Conservation (phyloP, 371 early-diverging fungal species). For the Lichtheimia ornata region DNA sequence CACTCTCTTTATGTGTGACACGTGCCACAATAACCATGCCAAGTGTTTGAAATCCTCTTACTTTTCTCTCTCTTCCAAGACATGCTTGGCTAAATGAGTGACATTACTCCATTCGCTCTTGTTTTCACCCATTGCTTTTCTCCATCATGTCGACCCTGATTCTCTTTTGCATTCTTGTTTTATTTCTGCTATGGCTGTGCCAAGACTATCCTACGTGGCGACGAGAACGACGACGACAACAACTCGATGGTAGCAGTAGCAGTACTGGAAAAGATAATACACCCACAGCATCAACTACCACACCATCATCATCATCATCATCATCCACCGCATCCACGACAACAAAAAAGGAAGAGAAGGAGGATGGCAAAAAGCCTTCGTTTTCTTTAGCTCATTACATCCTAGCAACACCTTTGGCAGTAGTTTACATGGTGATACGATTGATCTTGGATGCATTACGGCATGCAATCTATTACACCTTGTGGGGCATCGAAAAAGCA, state of each 20-base stretch:
- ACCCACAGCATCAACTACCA: neutral
- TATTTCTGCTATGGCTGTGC: constrained; percentile 9
- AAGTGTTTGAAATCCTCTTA: too few relatives aligned
- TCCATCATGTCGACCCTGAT: constrained; percentile 2
- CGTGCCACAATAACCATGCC: too few relatives aligned
- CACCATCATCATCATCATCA: neutral
- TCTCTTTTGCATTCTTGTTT: neutral
- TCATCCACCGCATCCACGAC: neutral
- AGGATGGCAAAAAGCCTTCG: neutral
- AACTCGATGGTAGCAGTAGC: neutral
- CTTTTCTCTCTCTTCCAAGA: neutral
- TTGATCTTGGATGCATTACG: constrained; percentile 1
- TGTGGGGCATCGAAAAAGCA: constrained; percentile 29
- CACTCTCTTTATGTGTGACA: too few relatives aligned
- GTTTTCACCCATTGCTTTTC: too few relatives aligned
- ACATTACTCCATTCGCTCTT: neutral
- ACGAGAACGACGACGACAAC: neutral
- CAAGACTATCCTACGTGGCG: constrained; percentile 22
- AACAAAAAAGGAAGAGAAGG: neutral
- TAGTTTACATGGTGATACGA: constrained; percentile 23
- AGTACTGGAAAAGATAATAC: neutral
- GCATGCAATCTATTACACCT: neutral
- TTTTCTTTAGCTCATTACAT: constrained; percentile 35
- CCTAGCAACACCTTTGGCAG: constrained; percentile 34
- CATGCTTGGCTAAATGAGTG: neutral